These are phyloP conservation scores for Coniochaeta sp. DNA, from an alignment of 2,329 filamentous ascomycete species.

Conservation along the genomic window DNA sequence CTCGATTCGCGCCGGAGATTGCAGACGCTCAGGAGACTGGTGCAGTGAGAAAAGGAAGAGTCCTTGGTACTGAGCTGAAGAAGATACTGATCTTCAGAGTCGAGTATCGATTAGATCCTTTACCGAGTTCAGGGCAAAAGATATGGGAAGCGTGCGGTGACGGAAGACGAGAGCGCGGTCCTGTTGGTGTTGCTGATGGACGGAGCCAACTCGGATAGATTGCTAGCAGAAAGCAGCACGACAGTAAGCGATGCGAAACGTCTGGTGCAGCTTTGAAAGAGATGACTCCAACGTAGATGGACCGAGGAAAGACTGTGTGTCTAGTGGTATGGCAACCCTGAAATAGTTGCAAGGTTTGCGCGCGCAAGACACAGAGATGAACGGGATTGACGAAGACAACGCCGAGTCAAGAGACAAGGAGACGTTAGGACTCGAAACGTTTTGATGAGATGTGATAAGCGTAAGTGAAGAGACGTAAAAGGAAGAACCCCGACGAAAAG, in stretches of 20 bases:
- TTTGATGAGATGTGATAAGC: slow-evolving; percentile 8
- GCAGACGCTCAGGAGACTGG: neutral
- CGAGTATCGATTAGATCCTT: neutral
- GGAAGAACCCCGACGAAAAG: slow-evolving; percentile 20
- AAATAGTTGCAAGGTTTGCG: neutral
- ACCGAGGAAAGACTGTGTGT: neutral
- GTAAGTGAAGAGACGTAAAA: slow-evolving; percentile 15
- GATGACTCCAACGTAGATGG: neutral
- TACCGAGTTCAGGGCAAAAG: neutral
- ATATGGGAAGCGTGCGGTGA: neutral
- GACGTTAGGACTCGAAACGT: slow-evolving; percentile 5
- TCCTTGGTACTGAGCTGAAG: neutral
- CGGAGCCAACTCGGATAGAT: neutral
- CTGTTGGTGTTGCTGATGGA: neutral
- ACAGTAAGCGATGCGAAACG: neutral
- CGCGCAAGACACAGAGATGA: neutral
- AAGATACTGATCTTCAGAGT: slow-evolving; percentile 1
- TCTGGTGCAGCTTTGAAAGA: neutral
- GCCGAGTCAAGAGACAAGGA: slow-evolving; percentile 6
- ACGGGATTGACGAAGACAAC: slow-evolving; percentile 4
- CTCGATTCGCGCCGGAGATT: neutral
- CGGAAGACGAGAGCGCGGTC: neutral
- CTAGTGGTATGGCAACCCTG: neutral
- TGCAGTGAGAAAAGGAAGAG: neutral
- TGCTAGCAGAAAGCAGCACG: neutral